Evolutionary conservation across 164 flowering plant species (phyloP).

Genomic region (Saururus chinensis): DNA sequence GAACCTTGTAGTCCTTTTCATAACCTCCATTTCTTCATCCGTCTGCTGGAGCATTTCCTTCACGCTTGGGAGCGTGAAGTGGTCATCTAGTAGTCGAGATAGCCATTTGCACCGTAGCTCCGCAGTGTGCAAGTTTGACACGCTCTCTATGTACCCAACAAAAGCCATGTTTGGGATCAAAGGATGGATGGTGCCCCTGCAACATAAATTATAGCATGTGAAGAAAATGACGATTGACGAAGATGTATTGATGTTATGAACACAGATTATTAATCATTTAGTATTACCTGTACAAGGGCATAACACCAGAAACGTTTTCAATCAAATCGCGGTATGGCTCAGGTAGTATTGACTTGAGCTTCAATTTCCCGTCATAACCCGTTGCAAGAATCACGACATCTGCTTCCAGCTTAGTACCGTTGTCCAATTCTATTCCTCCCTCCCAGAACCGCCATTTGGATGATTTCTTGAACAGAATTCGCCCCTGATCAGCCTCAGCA

Average conservation of each 20-base stretch:
- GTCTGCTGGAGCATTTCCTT: conserved; percentile 58
- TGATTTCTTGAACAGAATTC: conserved; percentile 53
- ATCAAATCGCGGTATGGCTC: conserved; percentile 58
- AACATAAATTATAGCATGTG: background rate
- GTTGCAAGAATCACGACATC: conserved; percentile 85
- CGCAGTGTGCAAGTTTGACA: conserved; percentile 64
- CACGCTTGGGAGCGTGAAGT: conserved; percentile 64
- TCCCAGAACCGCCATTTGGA: conserved; percentile 70
- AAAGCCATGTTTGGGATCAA: conserved; percentile 85
- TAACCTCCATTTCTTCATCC: conserved; percentile 48
- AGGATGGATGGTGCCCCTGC: conserved; percentile 76
- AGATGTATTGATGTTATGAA: too few species aligned
- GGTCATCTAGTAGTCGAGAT: conserved; percentile 36
- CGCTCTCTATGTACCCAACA: conserved; percentile 73
- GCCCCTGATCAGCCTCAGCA: conserved; percentile 69
- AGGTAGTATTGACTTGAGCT: conserved; percentile 56
- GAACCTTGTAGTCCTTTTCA: conserved; percentile 67
- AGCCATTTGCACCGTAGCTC: conserved; percentile 89
- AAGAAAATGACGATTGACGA: too few species aligned
- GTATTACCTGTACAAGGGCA: conserved; percentile 74
- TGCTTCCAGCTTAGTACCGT: conserved; percentile 54
- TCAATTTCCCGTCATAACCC: conserved; percentile 77
- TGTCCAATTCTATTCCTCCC: conserved; percentile 68
- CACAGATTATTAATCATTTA: too few species aligned
- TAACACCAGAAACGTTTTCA: conserved; percentile 45